Base-by-base conservation (phyloP, 1,139 yeast genomes). In the Geotrichum phurueaensis region DNA sequence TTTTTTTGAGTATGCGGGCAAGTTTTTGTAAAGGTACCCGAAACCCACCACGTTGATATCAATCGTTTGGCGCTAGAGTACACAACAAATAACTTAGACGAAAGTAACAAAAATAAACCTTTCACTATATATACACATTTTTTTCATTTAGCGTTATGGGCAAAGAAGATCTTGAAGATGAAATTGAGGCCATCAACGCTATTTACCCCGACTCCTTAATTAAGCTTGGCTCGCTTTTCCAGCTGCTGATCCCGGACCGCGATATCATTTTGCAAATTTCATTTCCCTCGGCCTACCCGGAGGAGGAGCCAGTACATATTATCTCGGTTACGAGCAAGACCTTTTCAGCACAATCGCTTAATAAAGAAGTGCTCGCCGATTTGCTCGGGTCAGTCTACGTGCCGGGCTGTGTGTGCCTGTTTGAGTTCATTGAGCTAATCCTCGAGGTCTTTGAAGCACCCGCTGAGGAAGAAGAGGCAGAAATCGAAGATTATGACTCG, bases 111-210 rank as follows among this genome's bases (percentile, higher is more conserved):
- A 13, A 39, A 39, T 22, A 39, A 18, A 2, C 2, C n/a, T 15
- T 39, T 4, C 47, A n/a, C 20, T 39, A n/a, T 2, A 39, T 39
- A 39, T 39, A 33, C 10, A 33, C 15, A 4, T 36, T 36, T 36
- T 36, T 25, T 25, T 25, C 27, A 27, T 27, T 27, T 15, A 7
- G 39, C 20, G n/a, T 10, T 39, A 61, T 61, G 63, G 48, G 60
- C 1, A 51, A 45, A 7, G 61, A 61, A 66, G 91, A 87, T 58
- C 76, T 89, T 15, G 69, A 73, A n/a, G 96, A 90, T 62, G 99
- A 94, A 70, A 74, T 89, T 29, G 84, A 82, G 57, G 95, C 97
- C 13, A 84, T 92, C 23, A 88, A 89, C 64, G 96, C 97, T 1
- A 92, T 94, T n/a, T 92, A 84, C 69, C 97, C 96, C 0, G 88